phyloP scores from a whole-genome alignment of 1,284 basidiomycete genomes.

The Cystobasidium slooffiae region DNA sequence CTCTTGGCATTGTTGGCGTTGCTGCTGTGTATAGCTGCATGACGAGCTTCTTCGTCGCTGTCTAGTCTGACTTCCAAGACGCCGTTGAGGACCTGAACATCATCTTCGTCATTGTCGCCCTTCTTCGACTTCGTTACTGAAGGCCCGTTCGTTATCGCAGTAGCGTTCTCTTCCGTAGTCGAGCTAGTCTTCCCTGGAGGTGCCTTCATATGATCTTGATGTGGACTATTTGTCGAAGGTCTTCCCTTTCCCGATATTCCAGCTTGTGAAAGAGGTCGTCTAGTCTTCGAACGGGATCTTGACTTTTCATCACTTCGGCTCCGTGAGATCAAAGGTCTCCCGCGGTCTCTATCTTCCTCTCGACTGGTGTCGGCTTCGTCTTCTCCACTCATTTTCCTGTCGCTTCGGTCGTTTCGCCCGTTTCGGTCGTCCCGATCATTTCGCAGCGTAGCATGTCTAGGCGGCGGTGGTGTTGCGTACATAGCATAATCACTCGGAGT shows the following conservation, averaged over 20 bases:
- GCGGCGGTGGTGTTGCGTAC: conserved; percentile 27
- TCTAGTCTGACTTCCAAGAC: background rate
- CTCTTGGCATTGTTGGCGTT: background rate
- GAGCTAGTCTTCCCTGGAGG: too few species aligned
- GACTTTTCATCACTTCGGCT: conserved; percentile 12
- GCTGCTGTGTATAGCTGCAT: background rate
- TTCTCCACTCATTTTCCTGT: conserved; percentile 1
- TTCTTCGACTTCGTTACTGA: too few species aligned
- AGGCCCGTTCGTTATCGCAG: too few species aligned
- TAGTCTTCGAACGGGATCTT: conserved; percentile 10
- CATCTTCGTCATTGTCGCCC: background rate
- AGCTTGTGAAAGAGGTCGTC: background rate
- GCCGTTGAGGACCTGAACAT: background rate
- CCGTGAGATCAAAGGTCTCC: background rate
- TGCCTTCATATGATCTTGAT: background rate
- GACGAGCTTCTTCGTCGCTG: conserved; percentile 9
- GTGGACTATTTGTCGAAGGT: background rate
- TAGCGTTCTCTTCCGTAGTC: too few species aligned
- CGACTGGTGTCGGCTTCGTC: background rate
- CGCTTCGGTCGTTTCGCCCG: background rate
- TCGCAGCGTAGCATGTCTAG: background rate
- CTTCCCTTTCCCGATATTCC: background rate
- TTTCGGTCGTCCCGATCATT: background rate
- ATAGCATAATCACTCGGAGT: conserved; percentile 20
- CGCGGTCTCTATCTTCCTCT: conserved; percentile 7